Evolutionary conservation across 495 filamentous ascomycete genomes (phyloP).

Genomic region (Aspergillus avenaceus): DNA sequence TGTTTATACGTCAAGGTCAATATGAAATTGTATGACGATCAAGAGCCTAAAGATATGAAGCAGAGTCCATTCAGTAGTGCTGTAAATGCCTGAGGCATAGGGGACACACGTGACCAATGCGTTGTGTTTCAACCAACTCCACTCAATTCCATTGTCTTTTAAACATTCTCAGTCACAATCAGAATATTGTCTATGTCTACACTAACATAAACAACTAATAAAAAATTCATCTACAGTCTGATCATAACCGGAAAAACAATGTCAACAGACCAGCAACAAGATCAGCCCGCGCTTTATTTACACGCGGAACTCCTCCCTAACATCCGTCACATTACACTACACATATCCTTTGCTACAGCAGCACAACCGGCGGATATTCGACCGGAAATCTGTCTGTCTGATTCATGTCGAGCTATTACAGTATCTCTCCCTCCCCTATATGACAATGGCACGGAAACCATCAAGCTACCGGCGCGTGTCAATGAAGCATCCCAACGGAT

Average conservation of each 20-base stretch:
- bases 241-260: background rate
- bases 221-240: background rate
- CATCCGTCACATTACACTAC: conserved; percentile 78
- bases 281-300: conserved; percentile 39
- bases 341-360: conserved; percentile 57
- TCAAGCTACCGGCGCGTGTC: conserved; percentile 65
- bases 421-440: conserved; percentile 42
- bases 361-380: conserved; percentile 26
- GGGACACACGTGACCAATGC: background rate
- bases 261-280: background rate
- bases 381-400: conserved; percentile 32
- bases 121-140: no score
- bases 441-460: conserved; percentile 38
- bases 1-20: no score
- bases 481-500: conserved; percentile 24
- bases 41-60: background rate
- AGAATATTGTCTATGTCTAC: no score
- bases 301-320: conserved; percentile 87
- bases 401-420: conserved; percentile 37
- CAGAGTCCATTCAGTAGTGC: background rate
- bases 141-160: background rate
- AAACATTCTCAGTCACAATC: no score
- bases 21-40: no score
- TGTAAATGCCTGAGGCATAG: conserved; percentile 11
- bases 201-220: background rate